Base-by-base conservation (phyloP, 345 rosid genomes). In the Arabidopsis suecica region DNA sequence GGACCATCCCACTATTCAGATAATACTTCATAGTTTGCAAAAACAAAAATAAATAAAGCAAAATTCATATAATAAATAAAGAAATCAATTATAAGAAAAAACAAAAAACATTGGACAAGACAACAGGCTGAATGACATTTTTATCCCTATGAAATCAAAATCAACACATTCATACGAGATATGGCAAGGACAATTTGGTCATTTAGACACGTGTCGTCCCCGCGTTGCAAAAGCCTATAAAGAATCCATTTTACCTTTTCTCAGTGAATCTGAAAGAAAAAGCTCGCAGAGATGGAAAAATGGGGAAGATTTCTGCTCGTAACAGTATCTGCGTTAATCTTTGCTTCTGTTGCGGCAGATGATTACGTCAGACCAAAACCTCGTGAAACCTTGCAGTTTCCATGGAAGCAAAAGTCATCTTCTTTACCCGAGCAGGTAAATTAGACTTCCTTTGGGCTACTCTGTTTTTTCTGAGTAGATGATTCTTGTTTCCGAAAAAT, bases 361-460 rank as follows among this genome's bases (percentile, higher is more conserved):
- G 86, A 86, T 1, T 92, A 92, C 60, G 53, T 86, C 58, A 78
- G 99, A 66, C 96, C 99, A 3, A 84, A 71, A 34, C 96, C 97
- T 78, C 96, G 99, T 20, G 68, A 88, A 71, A 82, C 85, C 45
- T 84, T 95, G 59, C 82, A 89, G 34, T 88, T 90, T 20, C 85
- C 93, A 70, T 85, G 89, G 98, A 67, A 69, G 30, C 72, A 77
- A 51, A 85, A 65, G 68, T 72, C 80, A 40, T 62, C 91, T 51
- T 81, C 90, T 53, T 73, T 59, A 75, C 93, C 99, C 47, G 90
- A 86, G 61, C 98, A 92, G 97, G 99, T 92, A 51, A n/a, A 32
- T 61, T 48, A 37, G 22, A 6, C 2, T 45, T 56, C 53, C 0
- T 57, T 57, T 6, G 51, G 49, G 13, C 6, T 62, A 42, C 49